Evolutionary conservation across 164 flowering plant species (phyloP).

Genomic region (Tinospora cordifolia): DNA sequence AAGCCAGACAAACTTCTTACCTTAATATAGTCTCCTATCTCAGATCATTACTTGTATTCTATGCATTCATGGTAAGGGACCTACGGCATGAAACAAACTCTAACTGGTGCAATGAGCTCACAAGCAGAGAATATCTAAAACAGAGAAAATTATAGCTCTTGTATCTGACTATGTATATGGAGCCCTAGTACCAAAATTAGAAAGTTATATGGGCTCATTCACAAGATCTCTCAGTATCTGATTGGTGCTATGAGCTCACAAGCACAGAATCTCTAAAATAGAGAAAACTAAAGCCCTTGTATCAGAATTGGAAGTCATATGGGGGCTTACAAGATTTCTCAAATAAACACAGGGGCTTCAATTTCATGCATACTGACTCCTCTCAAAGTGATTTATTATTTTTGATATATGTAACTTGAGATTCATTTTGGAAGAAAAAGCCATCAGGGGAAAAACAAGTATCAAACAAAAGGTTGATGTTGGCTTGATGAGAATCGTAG

Average conservation of each 20-base stretch:
- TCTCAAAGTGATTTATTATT: background rate
- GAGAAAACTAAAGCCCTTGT: background rate
- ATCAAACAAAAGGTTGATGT: no score
- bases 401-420: no score
- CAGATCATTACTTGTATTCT: background rate
- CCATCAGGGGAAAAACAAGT: no score
- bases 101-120: background rate
- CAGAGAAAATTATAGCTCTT: background rate
- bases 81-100: background rate
- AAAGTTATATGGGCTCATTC: background rate
- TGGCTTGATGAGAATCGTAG: no score
- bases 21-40: background rate
- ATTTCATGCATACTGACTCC: background rate
- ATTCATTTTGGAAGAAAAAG: no score
- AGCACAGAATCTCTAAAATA: background rate
- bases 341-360: background rate
- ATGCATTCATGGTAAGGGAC: background rate
- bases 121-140: background rate
- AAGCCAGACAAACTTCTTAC: background rate
- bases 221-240: background rate
- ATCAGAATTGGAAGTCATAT: background rate
- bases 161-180: background rate
- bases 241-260: background rate
- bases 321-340: background rate
- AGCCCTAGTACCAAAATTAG: background rate